Evolutionary conservation across 805 yeast species (phyloP).

Genomic region (Scheffersomyces lignosus): DNA sequence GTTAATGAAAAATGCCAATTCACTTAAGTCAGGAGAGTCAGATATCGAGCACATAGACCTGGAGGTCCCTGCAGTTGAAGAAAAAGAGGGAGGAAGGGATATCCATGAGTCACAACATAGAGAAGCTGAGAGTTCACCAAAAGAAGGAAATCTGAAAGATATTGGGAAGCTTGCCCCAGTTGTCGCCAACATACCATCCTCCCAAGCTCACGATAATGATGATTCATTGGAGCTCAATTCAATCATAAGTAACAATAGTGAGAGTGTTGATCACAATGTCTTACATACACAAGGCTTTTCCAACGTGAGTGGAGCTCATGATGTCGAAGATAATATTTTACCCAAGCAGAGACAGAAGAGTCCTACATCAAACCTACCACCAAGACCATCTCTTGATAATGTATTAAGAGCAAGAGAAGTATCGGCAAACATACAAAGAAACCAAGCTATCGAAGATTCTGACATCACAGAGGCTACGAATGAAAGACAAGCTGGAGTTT

Average conservation of each 20-base stretch:
- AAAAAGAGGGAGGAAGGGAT: too few relatives aligned
- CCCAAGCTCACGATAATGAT: background rate
- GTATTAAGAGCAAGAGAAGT: conserved; percentile 23
- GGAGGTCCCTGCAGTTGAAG: background rate
- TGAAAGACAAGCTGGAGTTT: conserved; percentile 9
- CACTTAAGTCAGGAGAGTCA: conserved; percentile 3
- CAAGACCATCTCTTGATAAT: conserved; percentile 25
- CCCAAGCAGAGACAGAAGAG: background rate
- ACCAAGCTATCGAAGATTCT: background rate
- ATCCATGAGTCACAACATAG: too few relatives aligned
- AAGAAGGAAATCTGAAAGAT: too few relatives aligned
- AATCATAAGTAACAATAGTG: too few relatives aligned
- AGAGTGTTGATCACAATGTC: too few relatives aligned
- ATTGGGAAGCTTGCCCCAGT: too few relatives aligned
- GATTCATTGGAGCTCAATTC: background rate
- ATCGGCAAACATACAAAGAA: conserved; percentile 7
- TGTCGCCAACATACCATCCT: background rate
- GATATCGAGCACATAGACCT: too few relatives aligned
- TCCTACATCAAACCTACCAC: conserved; percentile 14
- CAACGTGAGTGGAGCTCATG: too few relatives aligned
- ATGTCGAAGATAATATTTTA: too few relatives aligned
- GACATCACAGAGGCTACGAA: too few relatives aligned
- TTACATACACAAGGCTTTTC: too few relatives aligned
- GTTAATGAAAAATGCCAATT: conserved; percentile 36
- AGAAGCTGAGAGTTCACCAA: too few relatives aligned